Base-by-base conservation (phyloP, 495 filamentous ascomycete genomes). In the Parachaetomium inaequale region DNA sequence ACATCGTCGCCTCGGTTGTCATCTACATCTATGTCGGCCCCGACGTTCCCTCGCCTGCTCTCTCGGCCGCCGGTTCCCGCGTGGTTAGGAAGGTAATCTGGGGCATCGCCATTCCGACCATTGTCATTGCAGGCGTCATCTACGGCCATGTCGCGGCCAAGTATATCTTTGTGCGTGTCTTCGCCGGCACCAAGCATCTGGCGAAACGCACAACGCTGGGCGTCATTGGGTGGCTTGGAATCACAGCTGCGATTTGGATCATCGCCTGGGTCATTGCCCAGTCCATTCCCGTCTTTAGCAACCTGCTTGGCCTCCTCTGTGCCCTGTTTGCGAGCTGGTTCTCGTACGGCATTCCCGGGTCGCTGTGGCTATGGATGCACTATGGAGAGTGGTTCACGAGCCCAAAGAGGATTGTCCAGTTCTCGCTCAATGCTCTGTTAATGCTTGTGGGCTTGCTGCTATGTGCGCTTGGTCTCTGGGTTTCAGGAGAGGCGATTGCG, bases 31-130 rank as follows among this genome's bases (percentile, higher is more conserved):
- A 78, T 65, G 80, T 80, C 34, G 87, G 88, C 10, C 72, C 73
- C 3, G 58, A 73, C 32, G 87, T 89, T 11, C 66, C 73, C 0
- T 82, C 64, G 19, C 64, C 64, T n/a, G 64, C 64, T 3, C 60
- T 66, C 29, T 66, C 64, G 15, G 64, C 64, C 55, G 64, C 64
- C 51, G 64, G 59, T 14, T 66, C 64, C 7, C 14, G 7, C 42
- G 25, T 58, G 0, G 55, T 66, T 8, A 79, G 19, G 84, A 88
- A 86, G 68, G 74, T 87, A 42, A 83, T 85, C 7, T 90, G 85
- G 66, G 87, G 86, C 10, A 75, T 90, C 64, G 86, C 87, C 32
- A 79, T 86, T 14, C 87, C 87, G 2, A 88, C 86, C 17, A 84
- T 88, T 54, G 72, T 86, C 31, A 75, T 87, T 38, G 79, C 81